phyloP scores from a whole-genome alignment of 1,284 basidiomycete species.

The Boletellus deceptivus region DNA sequence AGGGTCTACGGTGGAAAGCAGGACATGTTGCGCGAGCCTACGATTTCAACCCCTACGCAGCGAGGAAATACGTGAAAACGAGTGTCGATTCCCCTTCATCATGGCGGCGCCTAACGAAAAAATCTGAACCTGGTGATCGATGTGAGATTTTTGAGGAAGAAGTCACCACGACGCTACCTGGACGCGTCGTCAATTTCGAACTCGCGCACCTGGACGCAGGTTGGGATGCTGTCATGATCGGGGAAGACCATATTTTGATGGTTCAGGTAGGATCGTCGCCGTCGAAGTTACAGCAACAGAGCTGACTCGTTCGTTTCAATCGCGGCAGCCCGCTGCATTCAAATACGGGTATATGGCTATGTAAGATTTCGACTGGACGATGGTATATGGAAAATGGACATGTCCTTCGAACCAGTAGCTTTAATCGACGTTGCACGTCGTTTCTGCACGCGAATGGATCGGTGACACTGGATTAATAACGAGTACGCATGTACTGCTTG shows the following conservation, averaged over 20 bases:
- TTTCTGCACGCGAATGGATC: not conserved
- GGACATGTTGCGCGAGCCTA: constrained; percentile 23
- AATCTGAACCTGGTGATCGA: constrained; percentile 7
- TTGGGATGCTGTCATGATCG: constrained; percentile 33
- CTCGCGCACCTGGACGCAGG: constrained; percentile 14
- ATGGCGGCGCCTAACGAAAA: constrained; percentile 20
- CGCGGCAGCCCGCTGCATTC: constrained; percentile 8
- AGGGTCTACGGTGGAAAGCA: constrained; percentile 20
- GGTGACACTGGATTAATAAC: too few relatives aligned
- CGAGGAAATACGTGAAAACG: constrained; percentile 13
- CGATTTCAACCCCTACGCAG: constrained; percentile 30
- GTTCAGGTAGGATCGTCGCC: constrained; percentile 21
- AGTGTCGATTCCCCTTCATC: constrained; percentile 4
- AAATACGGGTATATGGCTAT: constrained; percentile 31
- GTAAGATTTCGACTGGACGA: constrained; percentile 11
- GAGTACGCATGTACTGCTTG: too few relatives aligned
- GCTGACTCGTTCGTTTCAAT: constrained; percentile 5
- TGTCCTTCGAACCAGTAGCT: constrained; percentile 25
- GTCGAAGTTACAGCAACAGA: not conserved
- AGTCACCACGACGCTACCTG: constrained; percentile 25
- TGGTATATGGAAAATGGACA: constrained; percentile 1
- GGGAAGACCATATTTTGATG: constrained; percentile 32
- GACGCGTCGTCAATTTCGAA: constrained; percentile 23
- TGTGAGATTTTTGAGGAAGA: constrained; percentile 14
- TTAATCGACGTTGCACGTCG: constrained; percentile 23